Conservation (phyloP, 257 asterid genomes). For the Scutellaria baicalensis region DNA sequence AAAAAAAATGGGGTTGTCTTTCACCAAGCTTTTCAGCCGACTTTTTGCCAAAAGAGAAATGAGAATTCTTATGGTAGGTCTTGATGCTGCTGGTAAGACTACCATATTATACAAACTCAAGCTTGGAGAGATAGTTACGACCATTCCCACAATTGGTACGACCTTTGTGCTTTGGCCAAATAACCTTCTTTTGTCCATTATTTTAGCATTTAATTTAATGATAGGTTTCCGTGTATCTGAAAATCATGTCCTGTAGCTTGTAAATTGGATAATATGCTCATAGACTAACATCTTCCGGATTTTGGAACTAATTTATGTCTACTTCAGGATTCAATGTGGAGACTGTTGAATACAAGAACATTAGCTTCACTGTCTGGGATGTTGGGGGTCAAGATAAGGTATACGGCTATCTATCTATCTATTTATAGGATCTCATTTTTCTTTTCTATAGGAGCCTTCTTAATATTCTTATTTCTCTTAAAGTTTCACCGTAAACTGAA, state of each 20-base stretch:
- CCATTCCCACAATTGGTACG: constrained; percentile 34
- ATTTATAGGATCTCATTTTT: neutral
- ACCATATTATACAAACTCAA: constrained; percentile 36
- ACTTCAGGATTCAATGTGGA: constrained; percentile 32
- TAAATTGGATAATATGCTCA: neutral
- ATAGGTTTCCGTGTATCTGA: neutral
- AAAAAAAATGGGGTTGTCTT: constrained; percentile 26
- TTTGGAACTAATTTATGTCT: neutral
- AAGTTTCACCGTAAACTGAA: neutral
- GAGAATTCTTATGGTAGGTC: constrained; percentile 36
- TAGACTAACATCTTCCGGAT: neutral
- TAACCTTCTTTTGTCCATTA: neutral
- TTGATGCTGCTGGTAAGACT: constrained; percentile 36
- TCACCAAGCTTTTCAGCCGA: constrained; percentile 32
- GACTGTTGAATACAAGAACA: constrained; percentile 35
- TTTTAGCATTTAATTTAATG: neutral
- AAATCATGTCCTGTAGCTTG: neutral
- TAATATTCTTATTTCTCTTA: neutral
- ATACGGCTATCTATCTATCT: neutral
- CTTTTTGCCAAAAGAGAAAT: constrained; percentile 33
- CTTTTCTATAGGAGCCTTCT: neutral
- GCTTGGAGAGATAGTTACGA: constrained; percentile 31
- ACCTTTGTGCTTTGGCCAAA: neutral
- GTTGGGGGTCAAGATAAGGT: constrained; percentile 41
- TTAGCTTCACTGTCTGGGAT: constrained; percentile 38